These are phyloP conservation scores for Stachybotrys chartarum DNA, from an alignment of 2,329 filamentous ascomycete species.

Conservation along the genomic window DNA sequence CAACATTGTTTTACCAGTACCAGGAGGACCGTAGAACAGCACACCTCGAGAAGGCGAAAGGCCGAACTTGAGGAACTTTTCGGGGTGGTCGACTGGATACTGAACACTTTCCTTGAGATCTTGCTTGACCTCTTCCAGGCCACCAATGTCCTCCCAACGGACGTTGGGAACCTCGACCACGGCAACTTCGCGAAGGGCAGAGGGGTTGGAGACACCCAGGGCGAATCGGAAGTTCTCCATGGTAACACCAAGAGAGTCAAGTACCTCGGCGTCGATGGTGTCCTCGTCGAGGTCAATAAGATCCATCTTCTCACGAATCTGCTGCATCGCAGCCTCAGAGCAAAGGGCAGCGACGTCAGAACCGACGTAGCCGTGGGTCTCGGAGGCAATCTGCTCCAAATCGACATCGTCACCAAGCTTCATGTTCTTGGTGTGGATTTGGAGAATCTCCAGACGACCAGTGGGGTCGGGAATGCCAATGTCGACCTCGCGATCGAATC, in stretches of 20 bases:
- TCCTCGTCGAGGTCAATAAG: slow-evolving; percentile 98
- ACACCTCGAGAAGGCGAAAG: slow-evolving; percentile 97
- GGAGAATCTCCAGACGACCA: slow-evolving; percentile 95
- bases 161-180: slow-evolving; percentile 99
- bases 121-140: slow-evolving; percentile 96
- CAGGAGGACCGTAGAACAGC: slow-evolving; percentile 95
- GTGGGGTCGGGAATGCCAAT: slow-evolving; percentile 97
- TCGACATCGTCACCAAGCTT: slow-evolving; percentile 96
- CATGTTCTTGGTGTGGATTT: slow-evolving; percentile 99
- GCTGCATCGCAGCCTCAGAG: slow-evolving; percentile 99
- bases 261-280: slow-evolving; percentile 95
- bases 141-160: slow-evolving; percentile 99
- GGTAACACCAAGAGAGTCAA: slow-evolving; percentile 95
- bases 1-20: slow-evolving; percentile 99
- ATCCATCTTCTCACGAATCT: slow-evolving; percentile 99
- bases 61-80: slow-evolving; percentile 99
- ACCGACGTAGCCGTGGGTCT: slow-evolving; percentile 98
- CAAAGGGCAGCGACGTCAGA: slow-evolving; percentile 97
- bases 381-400: slow-evolving; percentile 89
- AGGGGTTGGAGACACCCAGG: slow-evolving; percentile 96
- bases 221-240: slow-evolving; percentile 99
- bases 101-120: slow-evolving; percentile 98
- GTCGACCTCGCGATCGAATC: slow-evolving; percentile 98
- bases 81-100: slow-evolving; percentile 97
- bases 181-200: slow-evolving; percentile 94